Conservation (phyloP, 2,329 filamentous ascomycete genomes). For the Periconia sp. region DNA sequence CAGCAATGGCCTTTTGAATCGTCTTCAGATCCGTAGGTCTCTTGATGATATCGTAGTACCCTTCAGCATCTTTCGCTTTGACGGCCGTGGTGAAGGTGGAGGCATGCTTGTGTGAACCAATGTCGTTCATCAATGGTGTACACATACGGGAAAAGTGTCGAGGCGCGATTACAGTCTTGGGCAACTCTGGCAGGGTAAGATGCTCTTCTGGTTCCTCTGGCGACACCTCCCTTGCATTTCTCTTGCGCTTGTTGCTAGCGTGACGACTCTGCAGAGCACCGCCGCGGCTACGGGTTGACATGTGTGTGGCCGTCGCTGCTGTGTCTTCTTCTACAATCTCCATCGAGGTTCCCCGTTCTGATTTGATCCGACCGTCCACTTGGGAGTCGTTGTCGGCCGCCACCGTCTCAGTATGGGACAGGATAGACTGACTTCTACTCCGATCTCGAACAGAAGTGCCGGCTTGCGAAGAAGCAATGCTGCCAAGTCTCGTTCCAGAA, state of each 20-base stretch:
- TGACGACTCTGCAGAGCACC: constrained; percentile 29
- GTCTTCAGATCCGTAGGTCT: constrained; percentile 59
- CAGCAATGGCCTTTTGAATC: constrained; percentile 56
- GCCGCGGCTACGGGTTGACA: constrained; percentile 38
- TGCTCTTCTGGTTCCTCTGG: constrained; percentile 39
- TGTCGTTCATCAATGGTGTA: constrained; percentile 58
- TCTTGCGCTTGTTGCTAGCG: constrained; percentile 49
- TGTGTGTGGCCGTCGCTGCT: constrained; percentile 34
- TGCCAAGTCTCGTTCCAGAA: constrained; percentile 45
- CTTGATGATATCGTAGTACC: constrained; percentile 59
- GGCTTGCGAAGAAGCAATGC: constrained; percentile 54
- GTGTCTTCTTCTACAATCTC: constrained; percentile 48
- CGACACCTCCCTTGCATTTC: constrained; percentile 41
- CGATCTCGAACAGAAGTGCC: constrained; percentile 51
- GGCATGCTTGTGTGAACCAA: constrained; percentile 58
- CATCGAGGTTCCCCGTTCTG: constrained; percentile 54
- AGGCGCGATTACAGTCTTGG: constrained; percentile 48
- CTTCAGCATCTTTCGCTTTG: constrained; percentile 56
- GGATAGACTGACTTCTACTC: constrained; percentile 57
- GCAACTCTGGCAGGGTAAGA: constrained; percentile 30
- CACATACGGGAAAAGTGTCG: constrained; percentile 58
- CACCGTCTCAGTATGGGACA: constrained; percentile 52
- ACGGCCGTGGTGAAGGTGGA: constrained; percentile 58
- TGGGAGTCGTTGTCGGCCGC: constrained; percentile 48
- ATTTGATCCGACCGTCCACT: constrained; percentile 51